phyloP scores from a whole-genome alignment of 139 green algal species.

The Closterium sp. region DNA sequence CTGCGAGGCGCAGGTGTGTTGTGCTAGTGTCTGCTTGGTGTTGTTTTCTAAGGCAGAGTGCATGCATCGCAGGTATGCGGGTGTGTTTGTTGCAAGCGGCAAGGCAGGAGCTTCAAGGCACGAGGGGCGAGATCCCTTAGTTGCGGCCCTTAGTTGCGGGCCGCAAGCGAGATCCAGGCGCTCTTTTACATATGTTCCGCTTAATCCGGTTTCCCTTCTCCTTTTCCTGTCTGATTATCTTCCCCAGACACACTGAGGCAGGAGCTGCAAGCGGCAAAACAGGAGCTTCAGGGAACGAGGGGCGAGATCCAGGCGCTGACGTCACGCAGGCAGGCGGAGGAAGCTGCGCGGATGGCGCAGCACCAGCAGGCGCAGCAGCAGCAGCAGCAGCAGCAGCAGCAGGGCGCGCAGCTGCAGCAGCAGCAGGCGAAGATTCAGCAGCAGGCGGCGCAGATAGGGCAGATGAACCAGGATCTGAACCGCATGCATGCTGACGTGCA shows the following conservation, averaged over 20 bases:
- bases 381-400: constrained; percentile 19
- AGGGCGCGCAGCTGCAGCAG: constrained; percentile 25
- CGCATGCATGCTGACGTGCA: neutral
- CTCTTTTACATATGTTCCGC: neutral
- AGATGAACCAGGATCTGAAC: constrained; percentile 19
- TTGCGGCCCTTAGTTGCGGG: neutral
- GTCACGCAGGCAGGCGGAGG: constrained; percentile 4
- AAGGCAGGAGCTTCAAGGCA: neutral
- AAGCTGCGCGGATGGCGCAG: constrained; percentile 13
- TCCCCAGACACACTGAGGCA: constrained; percentile 19
- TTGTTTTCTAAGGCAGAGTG: neutral
- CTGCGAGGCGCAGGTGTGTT: constrained; percentile 13
- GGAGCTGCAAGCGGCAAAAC: constrained; percentile 19
- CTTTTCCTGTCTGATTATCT: neutral
- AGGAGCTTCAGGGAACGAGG: constrained; percentile 8
- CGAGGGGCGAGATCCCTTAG: neutral
- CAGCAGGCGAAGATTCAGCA: constrained; percentile 12
- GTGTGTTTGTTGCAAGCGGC: neutral
- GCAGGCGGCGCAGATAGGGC: constrained; percentile 14
- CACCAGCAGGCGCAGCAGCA: constrained; percentile 22
- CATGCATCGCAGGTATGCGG: neutral
- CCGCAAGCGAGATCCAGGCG: too few relatives aligned
- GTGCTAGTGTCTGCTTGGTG: neutral
- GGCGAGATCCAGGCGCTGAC: constrained; percentile 8
- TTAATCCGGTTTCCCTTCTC: neutral